Base-by-base conservation (phyloP, 306 rosid genomes). In the Lithocarpus polystachyus region DNA sequence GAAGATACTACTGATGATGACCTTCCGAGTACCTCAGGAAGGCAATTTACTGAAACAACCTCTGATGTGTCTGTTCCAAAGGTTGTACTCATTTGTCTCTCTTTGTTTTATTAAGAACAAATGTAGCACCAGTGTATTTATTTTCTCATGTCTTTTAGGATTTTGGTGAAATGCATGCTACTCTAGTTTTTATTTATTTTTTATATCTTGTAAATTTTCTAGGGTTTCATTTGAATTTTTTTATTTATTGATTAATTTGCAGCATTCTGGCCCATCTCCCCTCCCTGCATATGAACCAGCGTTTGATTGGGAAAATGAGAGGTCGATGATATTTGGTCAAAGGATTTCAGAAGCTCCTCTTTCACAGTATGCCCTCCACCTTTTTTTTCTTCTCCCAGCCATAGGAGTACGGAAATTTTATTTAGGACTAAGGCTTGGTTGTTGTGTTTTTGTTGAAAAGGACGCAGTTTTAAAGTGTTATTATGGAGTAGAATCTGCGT, bases 271-370 rank as follows among this genome's bases (percentile, higher is more conserved):
- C 88, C 92, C 85, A 45, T 95, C 98, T 69, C 94, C 98, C 18
- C 93, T 95, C 77, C 99, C 98, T 62, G 98, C 98, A 37, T 95
- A 95, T 74, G 98, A 93, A 77, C 99, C 98, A 2, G 99, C 98
- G 17, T 95, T 91, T 90, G 99, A 95, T 84, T 95, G 99, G 99
- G 99, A 95, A 86, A 91, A 93, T 77, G 99, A 95, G 90, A 90
- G 99, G 85, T 92, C 91, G 4, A 80, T 90, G 93, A 95, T 91
- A 89, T 93, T 91, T 87, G 98, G 99, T 31, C 99, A 95, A 90
- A 89, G 99, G 89, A 87, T 87, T 72, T 92, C 93, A 1, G 99
- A 95, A 88, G 81, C 92, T 84, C 99, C 99, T 60, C 74, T 89
- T 73, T 84, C 96, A 65, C 98, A 93, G 99, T 95, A 95, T 77